These are phyloP conservation scores for Musa schizocarpa DNA, from an alignment of 176 grass and related monocot genomes.

Conservation along the genomic window DNA sequence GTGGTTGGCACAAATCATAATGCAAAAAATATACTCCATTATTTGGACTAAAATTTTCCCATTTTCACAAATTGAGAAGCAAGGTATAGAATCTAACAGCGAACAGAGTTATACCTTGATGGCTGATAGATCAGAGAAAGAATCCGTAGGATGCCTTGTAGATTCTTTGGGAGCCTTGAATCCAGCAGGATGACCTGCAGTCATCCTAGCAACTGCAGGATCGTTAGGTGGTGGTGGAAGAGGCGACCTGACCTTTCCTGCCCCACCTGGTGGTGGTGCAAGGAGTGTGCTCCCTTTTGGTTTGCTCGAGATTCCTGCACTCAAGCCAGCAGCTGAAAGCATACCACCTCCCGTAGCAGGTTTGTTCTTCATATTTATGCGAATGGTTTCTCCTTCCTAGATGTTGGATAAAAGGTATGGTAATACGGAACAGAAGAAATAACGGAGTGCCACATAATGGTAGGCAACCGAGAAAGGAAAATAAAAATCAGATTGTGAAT, in stretches of 20 bases:
- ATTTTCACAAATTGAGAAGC: not conserved
- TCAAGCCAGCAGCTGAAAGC: conserved; percentile 66
- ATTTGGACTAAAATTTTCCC: not conserved
- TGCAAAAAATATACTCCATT: no score
- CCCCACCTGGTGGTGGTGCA: conserved; percentile 58
- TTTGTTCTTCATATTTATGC: conserved; percentile 97
- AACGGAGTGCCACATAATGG: not conserved
- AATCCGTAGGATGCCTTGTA: conserved; percentile 38
- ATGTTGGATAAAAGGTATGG: conserved; percentile 14
- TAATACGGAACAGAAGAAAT: conserved; percentile 13
- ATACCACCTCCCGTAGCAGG: conserved; percentile 58
- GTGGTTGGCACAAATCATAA: not conserved
- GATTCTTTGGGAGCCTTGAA: conserved; percentile 34
- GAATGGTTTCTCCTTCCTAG: conserved; percentile 99
- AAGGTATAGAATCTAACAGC: not conserved
- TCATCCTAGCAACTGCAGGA: conserved; percentile 63
- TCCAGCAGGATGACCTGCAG: conserved; percentile 39
- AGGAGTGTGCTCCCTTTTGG: conserved; percentile 54
- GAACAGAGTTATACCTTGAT: conserved; percentile 46
- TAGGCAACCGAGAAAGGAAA: not conserved
- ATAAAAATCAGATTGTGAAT: not conserved
- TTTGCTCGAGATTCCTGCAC: conserved; percentile 42
- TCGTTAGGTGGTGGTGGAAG: conserved; percentile 96
- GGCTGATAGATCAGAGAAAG: conserved; percentile 86
- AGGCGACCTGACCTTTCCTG: conserved; percentile 72